Conservation (phyloP, 371 early-diverging fungal genomes). For the Apophysomyces elegans region DNA sequence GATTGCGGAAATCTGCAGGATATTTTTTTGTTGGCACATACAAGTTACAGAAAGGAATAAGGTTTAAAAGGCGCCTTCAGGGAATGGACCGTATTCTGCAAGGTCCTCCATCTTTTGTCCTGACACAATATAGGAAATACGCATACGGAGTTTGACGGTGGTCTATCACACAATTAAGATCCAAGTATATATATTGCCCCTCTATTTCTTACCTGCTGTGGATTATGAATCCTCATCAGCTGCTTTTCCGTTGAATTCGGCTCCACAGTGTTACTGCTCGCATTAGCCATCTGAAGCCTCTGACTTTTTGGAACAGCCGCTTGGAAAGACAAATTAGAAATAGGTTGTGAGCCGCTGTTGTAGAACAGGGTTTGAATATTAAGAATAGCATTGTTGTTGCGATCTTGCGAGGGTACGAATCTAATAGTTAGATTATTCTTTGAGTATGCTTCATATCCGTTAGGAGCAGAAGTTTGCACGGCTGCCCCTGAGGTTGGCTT, state of each 20-base stretch:
- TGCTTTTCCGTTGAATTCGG: slow-evolving; percentile 74
- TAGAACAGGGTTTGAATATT: slow-evolving; percentile 74
- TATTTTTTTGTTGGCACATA: slow-evolving; percentile 3
- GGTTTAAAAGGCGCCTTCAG: slow-evolving; percentile 54
- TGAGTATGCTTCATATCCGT: slow-evolving; percentile 70
- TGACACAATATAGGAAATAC: slow-evolving; percentile 64
- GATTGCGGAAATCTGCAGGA: too few relatives aligned
- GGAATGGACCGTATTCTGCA: slow-evolving; percentile 81
- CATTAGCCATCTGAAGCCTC: slow-evolving; percentile 83
- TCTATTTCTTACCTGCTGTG: slow-evolving; percentile 65
- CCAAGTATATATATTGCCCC: not conserved
- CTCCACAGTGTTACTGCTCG: slow-evolving; percentile 65
- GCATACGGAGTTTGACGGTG: slow-evolving; percentile 74
- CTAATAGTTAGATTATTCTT: slow-evolving; percentile 77
- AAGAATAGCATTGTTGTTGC: slow-evolving; percentile 57
- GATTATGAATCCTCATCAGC: slow-evolving; percentile 83
- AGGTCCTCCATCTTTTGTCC: slow-evolving; percentile 75
- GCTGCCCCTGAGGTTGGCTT: slow-evolving; percentile 26
- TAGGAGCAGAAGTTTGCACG: slow-evolving; percentile 7
- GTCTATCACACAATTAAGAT: slow-evolving; percentile 45
- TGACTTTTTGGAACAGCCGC: slow-evolving; percentile 93
- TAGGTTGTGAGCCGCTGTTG: slow-evolving; percentile 57
- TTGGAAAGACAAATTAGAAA: slow-evolving; percentile 79
- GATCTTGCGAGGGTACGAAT: slow-evolving; percentile 69
- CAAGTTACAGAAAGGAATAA: slow-evolving; percentile 11